These are phyloP conservation scores for Lipomyces anomalus DNA, from an alignment of 805 yeast genomes.

Conservation along the genomic window DNA sequence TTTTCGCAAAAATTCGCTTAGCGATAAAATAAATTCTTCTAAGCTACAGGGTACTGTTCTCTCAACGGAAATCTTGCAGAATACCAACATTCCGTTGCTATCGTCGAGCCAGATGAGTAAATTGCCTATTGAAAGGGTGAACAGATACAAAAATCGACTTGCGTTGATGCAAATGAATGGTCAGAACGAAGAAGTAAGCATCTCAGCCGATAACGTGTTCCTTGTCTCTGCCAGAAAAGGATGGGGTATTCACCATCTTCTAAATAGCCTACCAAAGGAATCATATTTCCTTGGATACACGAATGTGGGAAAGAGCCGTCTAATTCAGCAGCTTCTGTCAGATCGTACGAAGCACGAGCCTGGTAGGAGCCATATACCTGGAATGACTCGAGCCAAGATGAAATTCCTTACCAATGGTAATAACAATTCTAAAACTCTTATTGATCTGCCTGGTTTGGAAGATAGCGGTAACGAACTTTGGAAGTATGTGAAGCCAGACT, in stretches of 20 bases:
- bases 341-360: slow-evolving; percentile 34
- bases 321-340: slow-evolving; percentile 38
- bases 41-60: too few species aligned
- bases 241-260: slow-evolving; percentile 47
- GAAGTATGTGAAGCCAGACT: slow-evolving; percentile 25
- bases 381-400: slow-evolving; percentile 57
- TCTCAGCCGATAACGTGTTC: slow-evolving; percentile 43
- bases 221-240: slow-evolving; percentile 46
- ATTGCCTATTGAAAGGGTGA: too few species aligned
- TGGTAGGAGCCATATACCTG: slow-evolving; percentile 49
- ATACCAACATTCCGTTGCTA: too few species aligned
- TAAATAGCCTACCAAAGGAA: slow-evolving; percentile 34
- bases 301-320: slow-evolving; percentile 80
- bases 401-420: slow-evolving; percentile 36
- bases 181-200: too few species aligned
- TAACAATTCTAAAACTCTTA: slow-evolving; percentile 23
- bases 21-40: too few species aligned
- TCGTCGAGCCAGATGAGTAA: too few species aligned
- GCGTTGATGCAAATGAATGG: too few species aligned
- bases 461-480: slow-evolving; percentile 24
- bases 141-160: too few species aligned
- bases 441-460: slow-evolving; percentile 33
- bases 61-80: slow-evolving; percentile 34
- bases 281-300: slow-evolving; percentile 69
- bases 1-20: too few species aligned